Percentiles rank a stretch among this genome's conserved stretches.
Evolutionary conservation across 176 grass and related monocot species (phyloP).

Genomic region (Bonia amplexicaulis): DNA sequence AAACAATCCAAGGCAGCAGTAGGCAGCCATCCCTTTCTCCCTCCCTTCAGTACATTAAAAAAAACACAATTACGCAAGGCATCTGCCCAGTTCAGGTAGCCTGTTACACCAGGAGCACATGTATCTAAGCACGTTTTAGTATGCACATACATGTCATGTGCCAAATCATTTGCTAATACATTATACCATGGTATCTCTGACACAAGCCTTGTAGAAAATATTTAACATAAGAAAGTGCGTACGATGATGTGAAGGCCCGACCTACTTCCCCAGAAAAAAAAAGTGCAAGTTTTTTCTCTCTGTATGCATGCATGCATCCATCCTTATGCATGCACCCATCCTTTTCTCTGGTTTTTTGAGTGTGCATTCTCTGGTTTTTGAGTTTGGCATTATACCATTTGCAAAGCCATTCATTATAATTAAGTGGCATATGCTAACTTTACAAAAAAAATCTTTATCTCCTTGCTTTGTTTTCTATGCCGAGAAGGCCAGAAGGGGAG

Average conservation of each 20-base stretch:
- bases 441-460: background rate
- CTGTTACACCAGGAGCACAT: constrained; percentile 18
- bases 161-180: background rate
- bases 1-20: constrained; percentile 5
- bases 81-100: background rate
- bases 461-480: background rate
- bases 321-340: background rate
- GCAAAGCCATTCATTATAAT: background rate
- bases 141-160: background rate
- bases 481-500: background rate
- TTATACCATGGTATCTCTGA: background rate
- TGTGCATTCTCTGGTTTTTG: too few relatives aligned
- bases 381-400: background rate
- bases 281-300: background rate
- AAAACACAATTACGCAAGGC: background rate
- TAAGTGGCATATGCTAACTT: background rate
- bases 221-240: background rate
- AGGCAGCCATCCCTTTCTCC: constrained; percentile 39
- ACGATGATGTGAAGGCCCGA: background rate
- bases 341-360: background rate
- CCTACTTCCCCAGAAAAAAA: background rate
- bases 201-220: background rate
- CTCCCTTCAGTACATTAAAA: background rate
- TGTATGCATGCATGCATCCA: background rate
- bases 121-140: background rate